These are phyloP conservation scores for Tylopilus orsonianus DNA, from an alignment of 1,284 basidiomycete species.

Conservation along the genomic window DNA sequence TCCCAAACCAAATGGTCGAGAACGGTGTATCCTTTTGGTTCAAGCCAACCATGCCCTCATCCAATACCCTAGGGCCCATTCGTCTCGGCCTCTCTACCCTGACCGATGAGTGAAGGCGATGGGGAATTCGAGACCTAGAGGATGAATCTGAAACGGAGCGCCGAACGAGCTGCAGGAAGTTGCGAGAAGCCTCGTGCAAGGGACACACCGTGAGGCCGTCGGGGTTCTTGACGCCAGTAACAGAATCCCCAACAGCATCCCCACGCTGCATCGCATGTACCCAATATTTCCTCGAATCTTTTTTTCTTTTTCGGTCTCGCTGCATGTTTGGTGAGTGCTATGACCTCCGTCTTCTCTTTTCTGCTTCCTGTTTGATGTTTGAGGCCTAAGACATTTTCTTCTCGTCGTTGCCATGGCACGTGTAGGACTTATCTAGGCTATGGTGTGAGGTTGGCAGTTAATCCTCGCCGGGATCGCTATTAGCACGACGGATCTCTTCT, in stretches of 20 bases:
- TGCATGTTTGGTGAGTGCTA: conserved; percentile 63
- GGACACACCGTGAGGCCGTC: conserved; percentile 28
- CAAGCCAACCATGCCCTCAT: conserved; percentile 53
- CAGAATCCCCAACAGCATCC: conserved; percentile 6
- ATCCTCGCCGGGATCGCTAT: conserved; percentile 89
- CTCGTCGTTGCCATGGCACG: conserved; percentile 82
- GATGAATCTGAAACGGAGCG: conserved; percentile 40
- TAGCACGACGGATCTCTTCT: conserved; percentile 76
- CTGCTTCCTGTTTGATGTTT: conserved; percentile 80
- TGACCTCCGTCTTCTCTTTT: conserved; percentile 91
- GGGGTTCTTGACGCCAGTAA: conserved; percentile 17
- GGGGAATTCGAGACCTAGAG: conserved; percentile 47
- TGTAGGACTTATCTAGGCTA: conserved; percentile 85
- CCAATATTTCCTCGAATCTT: conserved; percentile 78
- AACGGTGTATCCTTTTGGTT: too few species aligned
- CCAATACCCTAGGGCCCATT: conserved; percentile 38
- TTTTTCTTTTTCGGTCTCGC: conserved; percentile 69
- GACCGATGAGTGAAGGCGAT: conserved; percentile 33
- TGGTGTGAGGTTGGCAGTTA: conserved; percentile 88
- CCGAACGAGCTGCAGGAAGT: conserved; percentile 32
- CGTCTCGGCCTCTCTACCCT: conserved; percentile 11
- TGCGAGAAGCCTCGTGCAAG: conserved; percentile 23
- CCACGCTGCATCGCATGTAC: conserved; percentile 60
- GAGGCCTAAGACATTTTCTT: conserved; percentile 71
- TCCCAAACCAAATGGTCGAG: too few species aligned